Conservation (phyloP, 2,329 filamentous ascomycete species). For the Aspergillus cejpii region DNA sequence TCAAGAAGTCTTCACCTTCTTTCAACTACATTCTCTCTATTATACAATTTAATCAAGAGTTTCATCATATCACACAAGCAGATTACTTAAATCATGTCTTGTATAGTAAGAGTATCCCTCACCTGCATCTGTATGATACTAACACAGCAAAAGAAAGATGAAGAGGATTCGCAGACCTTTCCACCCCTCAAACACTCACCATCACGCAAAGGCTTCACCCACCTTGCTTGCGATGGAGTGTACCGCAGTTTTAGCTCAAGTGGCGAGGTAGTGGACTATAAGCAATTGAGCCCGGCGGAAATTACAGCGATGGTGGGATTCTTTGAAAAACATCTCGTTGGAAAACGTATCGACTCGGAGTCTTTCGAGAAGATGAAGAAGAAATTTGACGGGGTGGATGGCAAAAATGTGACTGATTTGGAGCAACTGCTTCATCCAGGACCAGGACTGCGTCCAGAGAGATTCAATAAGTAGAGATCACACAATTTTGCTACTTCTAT, state of each 20-base stretch:
- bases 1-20: neutral
- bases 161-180: neutral
- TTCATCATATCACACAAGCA: slow-evolving; percentile 3
- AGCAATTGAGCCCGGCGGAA: slow-evolving; percentile 4
- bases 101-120: slow-evolving; percentile 1
- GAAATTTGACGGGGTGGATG: slow-evolving; percentile 4
- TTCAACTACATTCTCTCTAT: slow-evolving; percentile 1
- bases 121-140: slow-evolving; percentile 1
- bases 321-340: neutral
- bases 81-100: slow-evolving; percentile 3
- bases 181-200: slow-evolving; percentile 3
- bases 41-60: slow-evolving; percentile 1
- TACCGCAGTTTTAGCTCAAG: slow-evolving; percentile 1
- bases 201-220: slow-evolving; percentile 1
- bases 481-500: slow-evolving; percentile 3
- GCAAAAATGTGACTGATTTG: slow-evolving; percentile 3
- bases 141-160: neutral
- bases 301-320: slow-evolving; percentile 1
- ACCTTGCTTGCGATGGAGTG: slow-evolving; percentile 7
- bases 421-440: slow-evolving; percentile 4
- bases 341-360: neutral
- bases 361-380: neutral
- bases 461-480: slow-evolving; percentile 1
- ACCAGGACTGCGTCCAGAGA: neutral
- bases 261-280: slow-evolving; percentile 7